Conservation (phyloP, 2,329 filamentous ascomycete genomes). For the Metarhizium anisopliae region DNA sequence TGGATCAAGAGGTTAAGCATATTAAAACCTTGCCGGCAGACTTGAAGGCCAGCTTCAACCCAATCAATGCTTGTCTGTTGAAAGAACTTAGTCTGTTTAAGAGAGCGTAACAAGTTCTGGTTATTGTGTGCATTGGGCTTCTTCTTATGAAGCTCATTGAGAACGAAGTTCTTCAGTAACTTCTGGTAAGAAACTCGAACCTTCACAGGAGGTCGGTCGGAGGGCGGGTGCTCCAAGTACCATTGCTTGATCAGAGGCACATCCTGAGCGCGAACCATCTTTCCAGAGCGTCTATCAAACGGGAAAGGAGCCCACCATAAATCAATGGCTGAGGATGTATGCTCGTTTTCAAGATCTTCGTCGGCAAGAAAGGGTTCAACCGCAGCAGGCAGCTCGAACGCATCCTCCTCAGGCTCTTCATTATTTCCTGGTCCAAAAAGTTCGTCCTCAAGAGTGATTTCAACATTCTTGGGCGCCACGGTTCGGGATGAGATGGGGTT, state of each 20-base stretch:
- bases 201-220: constrained; percentile 81
- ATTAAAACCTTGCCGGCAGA: constrained; percentile 97
- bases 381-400: constrained; percentile 72
- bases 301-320: constrained; percentile 98
- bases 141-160: constrained; percentile 95
- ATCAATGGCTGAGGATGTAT: constrained; percentile 84
- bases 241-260: constrained; percentile 96
- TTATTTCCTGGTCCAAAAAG: constrained; percentile 77
- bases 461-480: constrained; percentile 90
- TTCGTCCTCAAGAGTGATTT: constrained; percentile 84
- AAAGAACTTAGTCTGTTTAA: constrained; percentile 98
- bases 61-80: constrained; percentile 98
- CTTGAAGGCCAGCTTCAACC: constrained; percentile 97
- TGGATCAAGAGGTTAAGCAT: constrained; percentile 98
- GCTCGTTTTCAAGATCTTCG: constrained; percentile 78
- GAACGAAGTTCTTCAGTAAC: constrained; percentile 86
- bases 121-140: constrained; percentile 92
- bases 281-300: constrained; percentile 86
- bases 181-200: constrained; percentile 98
- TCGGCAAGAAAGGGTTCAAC: constrained; percentile 84
- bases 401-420: constrained; percentile 65
- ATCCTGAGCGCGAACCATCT: constrained; percentile 94
- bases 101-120: constrained; percentile 77
- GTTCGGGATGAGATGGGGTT: constrained; percentile 95
- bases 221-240: constrained; percentile 93